Base-by-base conservation (phyloP, 2,329 filamentous ascomycete genomes). In the Paracamarosporium sp. region DNA sequence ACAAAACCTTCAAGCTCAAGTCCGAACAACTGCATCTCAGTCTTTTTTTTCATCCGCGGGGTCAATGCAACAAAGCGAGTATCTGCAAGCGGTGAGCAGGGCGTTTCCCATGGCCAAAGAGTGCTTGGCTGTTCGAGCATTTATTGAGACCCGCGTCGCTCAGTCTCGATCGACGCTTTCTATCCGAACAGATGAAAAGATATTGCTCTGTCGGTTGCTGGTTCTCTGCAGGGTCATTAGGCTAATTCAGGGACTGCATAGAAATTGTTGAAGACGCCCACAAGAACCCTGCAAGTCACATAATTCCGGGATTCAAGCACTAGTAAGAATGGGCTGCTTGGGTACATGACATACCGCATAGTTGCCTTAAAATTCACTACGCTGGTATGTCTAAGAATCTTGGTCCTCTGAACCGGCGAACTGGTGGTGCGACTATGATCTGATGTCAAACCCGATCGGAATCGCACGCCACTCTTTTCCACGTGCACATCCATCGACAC, bases 71-170 rank as follows among this genome's bases (percentile, higher is more conserved):
- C 13, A 27, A 46, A 20, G 43, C 43, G n/a, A 46, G 6, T 31
- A n/a, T 8, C 40, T 44, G 22, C 27, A 46, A 31, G 15, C 43
- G 25, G 43, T 46, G 43, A 31, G 27, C 43, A 15, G 25, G 4
- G 27, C 20, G 6, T 36, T 36, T 36, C 30, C 36, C n/a, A n/a
- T n/a, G n/a, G n/a, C 15, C 31, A 36, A 33, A 30, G n/a, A 25
- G 20, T 50, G 46, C 20, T 50, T 50, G 31, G 46, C 46, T 38
- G n/a, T n/a, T 38, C 22, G 13, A 50, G 27, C 25, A 20, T 46
- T 46, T 46, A 46, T 31, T 31, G 43, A 11, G 40, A 43, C 22
- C 24, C 17, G 35, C 35, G 20, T 25, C 27, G 12, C 40, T 24
- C 22, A 47, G 20, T 47, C 27, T 47, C 27, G 17, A 5, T 28